Evolutionary conservation across 148 eudicot species (phyloP), one percentile per base, ranked within the genome.

Genomic region (Persicaria maculosa): DNA sequence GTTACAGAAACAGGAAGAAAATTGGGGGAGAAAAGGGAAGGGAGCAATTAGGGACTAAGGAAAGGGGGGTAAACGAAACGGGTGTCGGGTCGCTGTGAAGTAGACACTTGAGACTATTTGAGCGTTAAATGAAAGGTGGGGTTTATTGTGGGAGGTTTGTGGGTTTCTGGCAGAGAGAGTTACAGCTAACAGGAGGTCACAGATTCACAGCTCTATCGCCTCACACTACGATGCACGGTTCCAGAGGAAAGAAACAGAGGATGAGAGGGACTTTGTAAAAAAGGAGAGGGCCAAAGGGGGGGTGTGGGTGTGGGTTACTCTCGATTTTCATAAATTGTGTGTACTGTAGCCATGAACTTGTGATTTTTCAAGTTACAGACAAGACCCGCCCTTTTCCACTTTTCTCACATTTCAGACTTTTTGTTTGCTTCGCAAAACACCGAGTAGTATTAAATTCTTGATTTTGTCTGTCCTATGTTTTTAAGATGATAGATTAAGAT

Each of bases 151-250:
- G 17, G 62, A 57, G 62, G 17, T 17, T 19, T 57, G 17, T 40
- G 45, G 12, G 1, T 64, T 64, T 59, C 2, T 11, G 36, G 36
- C 65, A 59, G 65, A 20, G 65, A 59, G 19, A 46, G 5, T 65
- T 40, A 65, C 70, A 65, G 70, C 70, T 57, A 9, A 20, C 55
- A 3, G 46, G 46, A 7, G 40, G 40, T 8, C 65, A 59, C 12
- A 59, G 19, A 46, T 6, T 65, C 46, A 65, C 70, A 65, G 70
- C 70, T 57, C 36, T 7, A 14, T 9, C 17, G 46, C 6, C 19
- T 65, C 70, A 65, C 17, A 36, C 46, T 65, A 65, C 47, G 47
- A 45, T 65, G 70, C 70, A 65, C 70, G 44, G 16, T 65, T 65
- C 17, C 70, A 65, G 70, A 65, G 70, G 70, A 45, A 16, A 15